A percentile compares a stretch with the other conserved stretches of the same genome.
These are phyloP conservation scores for Dactylellina sp. DNA, from an alignment of 2,329 filamentous ascomycete species.

Conservation along the genomic window DNA sequence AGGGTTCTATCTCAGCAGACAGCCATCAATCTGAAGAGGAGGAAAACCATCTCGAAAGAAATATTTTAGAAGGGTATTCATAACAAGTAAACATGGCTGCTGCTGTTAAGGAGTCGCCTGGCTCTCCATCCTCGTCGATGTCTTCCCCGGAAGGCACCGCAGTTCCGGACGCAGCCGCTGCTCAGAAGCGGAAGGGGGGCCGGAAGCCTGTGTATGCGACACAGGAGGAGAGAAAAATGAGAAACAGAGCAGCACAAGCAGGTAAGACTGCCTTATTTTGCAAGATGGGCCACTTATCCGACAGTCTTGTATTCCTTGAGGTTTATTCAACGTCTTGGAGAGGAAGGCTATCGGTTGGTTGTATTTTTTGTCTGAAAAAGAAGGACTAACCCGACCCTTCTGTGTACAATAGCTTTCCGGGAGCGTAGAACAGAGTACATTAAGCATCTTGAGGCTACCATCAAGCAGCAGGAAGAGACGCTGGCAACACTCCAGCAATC, in stretches of 20 bases:
- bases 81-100: slow-evolving; percentile 57
- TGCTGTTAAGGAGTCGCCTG: slow-evolving; percentile 61
- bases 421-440: slow-evolving; percentile 98
- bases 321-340: no score
- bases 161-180: slow-evolving; percentile 55
- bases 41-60: slow-evolving; percentile 23
- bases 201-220: slow-evolving; percentile 99
- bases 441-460: slow-evolving; percentile 97
- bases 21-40: slow-evolving; percentile 48
- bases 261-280: slow-evolving; percentile 63
- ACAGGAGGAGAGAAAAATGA: slow-evolving; percentile 96
- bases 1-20: slow-evolving; percentile 37
- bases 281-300: no score
- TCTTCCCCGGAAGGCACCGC: slow-evolving; percentile 60
- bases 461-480: slow-evolving; percentile 95
- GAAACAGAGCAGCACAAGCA: slow-evolving; percentile 95
- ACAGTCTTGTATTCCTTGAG: background rate
- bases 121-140: slow-evolving; percentile 60
- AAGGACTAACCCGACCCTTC: no score
- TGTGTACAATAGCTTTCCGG: slow-evolving; percentile 74
- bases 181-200: slow-evolving; percentile 94
- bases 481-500: slow-evolving; percentile 92
- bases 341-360: no score
- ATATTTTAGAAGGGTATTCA: slow-evolving; percentile 7
- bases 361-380: no score